Evolutionary conservation across 345 rosid species (phyloP), one percentile per base, ranked within the genome.

Genomic region (Combretum micranthum): DNA sequence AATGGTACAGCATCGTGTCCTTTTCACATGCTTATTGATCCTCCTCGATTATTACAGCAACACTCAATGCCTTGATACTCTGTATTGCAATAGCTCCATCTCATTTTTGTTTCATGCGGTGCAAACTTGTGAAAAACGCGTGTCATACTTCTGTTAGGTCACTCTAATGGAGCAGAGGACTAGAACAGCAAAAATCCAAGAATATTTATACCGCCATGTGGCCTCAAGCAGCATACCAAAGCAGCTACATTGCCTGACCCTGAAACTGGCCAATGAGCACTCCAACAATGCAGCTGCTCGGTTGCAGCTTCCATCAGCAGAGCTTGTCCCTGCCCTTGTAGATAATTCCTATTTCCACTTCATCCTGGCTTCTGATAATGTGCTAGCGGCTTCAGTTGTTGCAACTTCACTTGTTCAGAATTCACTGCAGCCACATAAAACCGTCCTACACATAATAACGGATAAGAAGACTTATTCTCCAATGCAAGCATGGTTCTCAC

Each of bases 401-500:
- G 96, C 96, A 12, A 57, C 63, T 37, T 93, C 99, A 2, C 77
- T 89, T 8, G 88, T 83, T 47, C 55, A 72, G 15, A 93, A 89
- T 63, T 74, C 97, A 1, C 62, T 85, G 58, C 73, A 63, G 52
- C 97, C 94, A 1, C 67, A 78, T 12, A 93, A 75, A 64, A 55
- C 82, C 21, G 96, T 89, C 19, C 78, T 93, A 15, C 99, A 93
- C 76, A 75, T 93, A 42, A 85, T 93, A 60, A 93, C 99, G 16
- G 99, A 93, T 59, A 72, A 75, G 79, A 93, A 93, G 67, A 93
- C 99, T 15, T 87, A 77, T 61, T 83, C 83, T 20, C 99, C 99
- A 0, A 93, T 93, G 99, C 99, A 93, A 69, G 97, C 99, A 15
- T 93, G 99, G 99, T 93, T 93, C 75, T 87, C 99, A 1, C 25